A percentile compares a stretch with the other conserved stretches of the same genome.
Evolutionary conservation across 768 basidiomycete genomes (phyloP).

Genomic region (Mycena belliarum): DNA sequence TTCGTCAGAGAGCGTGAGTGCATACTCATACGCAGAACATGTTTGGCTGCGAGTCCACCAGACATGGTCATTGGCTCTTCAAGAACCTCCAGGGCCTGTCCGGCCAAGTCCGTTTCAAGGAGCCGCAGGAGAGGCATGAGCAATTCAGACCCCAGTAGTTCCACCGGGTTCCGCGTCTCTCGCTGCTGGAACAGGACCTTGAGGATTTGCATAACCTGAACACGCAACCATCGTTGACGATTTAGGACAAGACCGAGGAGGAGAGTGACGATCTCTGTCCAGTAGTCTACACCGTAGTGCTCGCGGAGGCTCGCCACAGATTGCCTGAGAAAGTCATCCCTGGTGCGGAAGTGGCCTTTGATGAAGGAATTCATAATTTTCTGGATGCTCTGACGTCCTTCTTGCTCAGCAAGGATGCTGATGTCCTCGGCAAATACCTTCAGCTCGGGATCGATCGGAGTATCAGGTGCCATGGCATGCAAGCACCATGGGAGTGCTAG

Average conservation of each 20-base stretch:
- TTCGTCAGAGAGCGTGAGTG: constrained; percentile 49
- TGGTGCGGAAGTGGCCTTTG: constrained; percentile 84
- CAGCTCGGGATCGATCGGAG: constrained; percentile 52
- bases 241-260: constrained; percentile 89
- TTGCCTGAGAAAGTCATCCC: constrained; percentile 92
- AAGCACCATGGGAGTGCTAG: constrained; percentile 87
- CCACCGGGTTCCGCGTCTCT: constrained; percentile 73
- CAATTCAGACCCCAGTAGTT: constrained; percentile 78
- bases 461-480: constrained; percentile 70
- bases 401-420: constrained; percentile 66
- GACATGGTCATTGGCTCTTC: constrained; percentile 86
- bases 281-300: constrained; percentile 72
- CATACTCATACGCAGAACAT: constrained; percentile 93
- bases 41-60: constrained; percentile 74
- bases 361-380: constrained; percentile 90
- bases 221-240: constrained; percentile 74
- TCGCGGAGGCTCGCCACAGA: constrained; percentile 85
- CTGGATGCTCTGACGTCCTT: constrained; percentile 76
- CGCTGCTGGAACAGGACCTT: constrained; percentile 87
- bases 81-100: constrained; percentile 88
- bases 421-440: constrained; percentile 75
- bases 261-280: constrained; percentile 81
- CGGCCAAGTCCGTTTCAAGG: constrained; percentile 82
- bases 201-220: constrained; percentile 83
- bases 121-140: constrained; percentile 90